phyloP scores from a whole-genome alignment of 768 basidiomycete genomes.

The Auriscalpium microsporum region DNA sequence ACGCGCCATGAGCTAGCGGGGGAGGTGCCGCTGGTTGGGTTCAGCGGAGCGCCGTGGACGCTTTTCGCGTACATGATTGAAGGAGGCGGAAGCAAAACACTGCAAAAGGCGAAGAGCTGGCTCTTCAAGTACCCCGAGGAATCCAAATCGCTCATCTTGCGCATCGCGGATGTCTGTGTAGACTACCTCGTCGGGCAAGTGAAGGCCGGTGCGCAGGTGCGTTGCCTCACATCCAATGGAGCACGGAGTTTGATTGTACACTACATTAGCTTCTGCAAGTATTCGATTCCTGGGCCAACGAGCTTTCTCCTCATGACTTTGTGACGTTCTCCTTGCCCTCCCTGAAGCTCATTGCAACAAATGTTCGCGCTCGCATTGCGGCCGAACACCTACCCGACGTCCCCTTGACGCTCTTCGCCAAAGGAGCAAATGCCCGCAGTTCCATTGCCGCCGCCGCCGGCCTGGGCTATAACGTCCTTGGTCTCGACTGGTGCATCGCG shows the following conservation, averaged over 20 bases:
- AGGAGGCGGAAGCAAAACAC: conserved; percentile 86
- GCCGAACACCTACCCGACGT: conserved; percentile 45
- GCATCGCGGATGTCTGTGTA: conserved; percentile 84
- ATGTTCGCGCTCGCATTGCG: conserved; percentile 53
- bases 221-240: conserved; percentile 10
- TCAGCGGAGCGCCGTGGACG: conserved; percentile 97
- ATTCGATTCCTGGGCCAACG: conserved; percentile 95
- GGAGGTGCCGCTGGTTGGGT: conserved; percentile 92
- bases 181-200: conserved; percentile 90
- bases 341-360: conserved; percentile 58
- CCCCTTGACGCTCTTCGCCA: conserved; percentile 90
- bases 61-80: conserved; percentile 98
- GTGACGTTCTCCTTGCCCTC: conserved; percentile 74
- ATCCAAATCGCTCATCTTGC: conserved; percentile 65
- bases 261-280: conserved; percentile 76
- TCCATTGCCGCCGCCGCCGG: conserved; percentile 41
- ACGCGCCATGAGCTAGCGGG: conserved; percentile 77
- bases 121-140: conserved; percentile 83
- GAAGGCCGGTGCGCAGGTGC: conserved; percentile 91
- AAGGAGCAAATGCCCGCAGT: conserved; percentile 79
- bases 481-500: conserved; percentile 88
- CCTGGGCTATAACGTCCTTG: conserved; percentile 78
- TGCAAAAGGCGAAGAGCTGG: conserved; percentile 92
- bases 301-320: conserved; percentile 87
- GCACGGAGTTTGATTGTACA: not conserved